Conservation (phyloP, 2,329 filamentous ascomycete genomes). For the Tothia fuscella region DNA sequence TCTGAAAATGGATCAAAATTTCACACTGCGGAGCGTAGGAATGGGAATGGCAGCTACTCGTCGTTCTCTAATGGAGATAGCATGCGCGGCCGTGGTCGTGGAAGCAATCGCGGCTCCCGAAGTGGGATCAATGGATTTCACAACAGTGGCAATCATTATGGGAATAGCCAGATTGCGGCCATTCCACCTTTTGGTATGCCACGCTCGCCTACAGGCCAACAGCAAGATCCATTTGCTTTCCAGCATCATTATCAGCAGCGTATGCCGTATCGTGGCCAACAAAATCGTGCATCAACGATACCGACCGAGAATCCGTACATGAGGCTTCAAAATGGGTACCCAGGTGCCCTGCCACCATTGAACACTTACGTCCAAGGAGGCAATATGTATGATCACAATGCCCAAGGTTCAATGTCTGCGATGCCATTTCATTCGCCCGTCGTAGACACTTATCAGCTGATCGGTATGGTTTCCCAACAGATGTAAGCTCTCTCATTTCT, state of each 20-base stretch:
- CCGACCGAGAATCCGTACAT: constrained; percentile 1
- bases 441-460: constrained; percentile 44
- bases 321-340: constrained; percentile 16
- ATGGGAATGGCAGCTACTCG: constrained; percentile 19
- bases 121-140: constrained; percentile 25
- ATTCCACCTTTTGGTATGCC: constrained; percentile 2
- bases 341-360: background rate
- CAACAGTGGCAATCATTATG: constrained; percentile 12
- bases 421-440: constrained; percentile 46
- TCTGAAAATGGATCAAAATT: background rate
- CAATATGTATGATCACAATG: constrained; percentile 43
- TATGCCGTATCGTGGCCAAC: background rate
- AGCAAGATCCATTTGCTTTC: constrained; percentile 6
- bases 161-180: constrained; percentile 1
- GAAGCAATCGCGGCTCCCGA: constrained; percentile 34
- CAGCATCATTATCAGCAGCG: background rate
- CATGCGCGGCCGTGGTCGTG: constrained; percentile 31
- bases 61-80: constrained; percentile 32
- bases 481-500: constrained; percentile 31
- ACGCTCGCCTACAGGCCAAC: constrained; percentile 2
- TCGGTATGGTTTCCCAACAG: constrained; percentile 49
- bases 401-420: constrained; percentile 45
- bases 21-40: constrained; percentile 4
- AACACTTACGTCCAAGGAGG: constrained; percentile 5
- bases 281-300: constrained; percentile 1